Percentiles rank a stretch among this genome's conserved stretches.
These are phyloP conservation scores for Hyaloscypha variabilis DNA, from an alignment of 495 filamentous ascomycete genomes.

Conservation along the genomic window DNA sequence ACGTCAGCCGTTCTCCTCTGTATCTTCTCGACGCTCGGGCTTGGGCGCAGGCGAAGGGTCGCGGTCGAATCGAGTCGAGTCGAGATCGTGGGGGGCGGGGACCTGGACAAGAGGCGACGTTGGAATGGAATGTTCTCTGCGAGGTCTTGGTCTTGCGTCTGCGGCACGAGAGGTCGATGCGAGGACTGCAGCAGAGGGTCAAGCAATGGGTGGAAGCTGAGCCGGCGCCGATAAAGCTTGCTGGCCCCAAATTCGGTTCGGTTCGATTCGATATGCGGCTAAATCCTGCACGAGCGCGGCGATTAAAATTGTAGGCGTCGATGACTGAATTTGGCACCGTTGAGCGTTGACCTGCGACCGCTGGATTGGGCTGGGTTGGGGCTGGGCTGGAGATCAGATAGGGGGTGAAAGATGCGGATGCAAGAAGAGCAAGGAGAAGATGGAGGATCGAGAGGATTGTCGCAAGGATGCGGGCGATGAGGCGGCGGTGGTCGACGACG, in stretches of 20 bases:
- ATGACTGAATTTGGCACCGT: no score
- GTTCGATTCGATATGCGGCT: not conserved
- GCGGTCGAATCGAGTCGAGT: no score
- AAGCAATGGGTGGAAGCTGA: not conserved
- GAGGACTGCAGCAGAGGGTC: not conserved
- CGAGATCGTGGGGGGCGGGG: not conserved
- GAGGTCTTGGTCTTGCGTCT: not conserved
- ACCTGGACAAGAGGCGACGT: not conserved
- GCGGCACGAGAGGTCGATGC: not conserved
- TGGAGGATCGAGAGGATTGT: constrained; percentile 5
- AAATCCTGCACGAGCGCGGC: not conserved
- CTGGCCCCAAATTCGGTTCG: not conserved
- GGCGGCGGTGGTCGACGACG: not conserved
- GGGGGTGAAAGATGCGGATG: not conserved
- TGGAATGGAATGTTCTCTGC: constrained; percentile 1
- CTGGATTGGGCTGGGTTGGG: no score
- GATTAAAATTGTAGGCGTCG: not conserved
- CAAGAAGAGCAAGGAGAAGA: not conserved
- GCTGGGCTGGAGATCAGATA: not conserved
- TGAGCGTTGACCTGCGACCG: no score
- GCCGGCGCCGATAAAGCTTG: not conserved
- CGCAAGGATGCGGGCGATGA: constrained; percentile 6
- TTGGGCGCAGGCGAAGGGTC: not conserved
- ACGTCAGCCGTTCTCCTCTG: not conserved
- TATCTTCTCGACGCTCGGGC: not conserved